Percentiles rank a stretch among this genome's conserved stretches.
Evolutionary conservation across 495 filamentous ascomycete species (phyloP).

Genomic region (Penicillium ochrochloron): DNA sequence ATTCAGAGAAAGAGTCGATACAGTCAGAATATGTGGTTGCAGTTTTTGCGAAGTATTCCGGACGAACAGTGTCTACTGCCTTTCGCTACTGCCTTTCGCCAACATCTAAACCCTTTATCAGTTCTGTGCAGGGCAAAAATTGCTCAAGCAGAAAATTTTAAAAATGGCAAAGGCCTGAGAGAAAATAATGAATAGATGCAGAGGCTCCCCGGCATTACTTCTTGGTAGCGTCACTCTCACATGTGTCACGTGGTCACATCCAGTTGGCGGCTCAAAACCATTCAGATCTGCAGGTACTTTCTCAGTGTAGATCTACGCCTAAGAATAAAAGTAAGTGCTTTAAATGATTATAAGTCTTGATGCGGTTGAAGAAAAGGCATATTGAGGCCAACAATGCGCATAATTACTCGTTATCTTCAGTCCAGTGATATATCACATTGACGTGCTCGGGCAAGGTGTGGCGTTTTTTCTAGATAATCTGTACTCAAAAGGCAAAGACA

Average conservation of each 20-base stretch:
- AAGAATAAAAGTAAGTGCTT: too few relatives aligned
- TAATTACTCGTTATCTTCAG: not conserved
- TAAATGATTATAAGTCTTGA: too few relatives aligned
- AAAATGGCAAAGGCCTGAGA: not conserved
- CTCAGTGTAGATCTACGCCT: too few relatives aligned
- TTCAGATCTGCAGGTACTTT: too few relatives aligned
- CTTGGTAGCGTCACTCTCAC: not conserved
- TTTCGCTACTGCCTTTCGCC: too few relatives aligned
- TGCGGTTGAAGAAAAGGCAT: not conserved
- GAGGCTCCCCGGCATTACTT: not conserved
- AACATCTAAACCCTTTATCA: too few relatives aligned
- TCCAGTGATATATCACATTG: not conserved
- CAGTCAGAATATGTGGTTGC: too few relatives aligned
- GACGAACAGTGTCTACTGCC: too few relatives aligned
- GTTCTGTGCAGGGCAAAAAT: too few relatives aligned
- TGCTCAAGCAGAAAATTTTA: not conserved
- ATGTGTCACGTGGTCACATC: not conserved
- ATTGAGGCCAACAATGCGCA: not conserved
- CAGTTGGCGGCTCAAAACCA: too few relatives aligned
- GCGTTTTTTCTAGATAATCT: not conserved
- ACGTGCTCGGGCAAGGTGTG: not conserved
- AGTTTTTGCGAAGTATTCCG: too few relatives aligned
- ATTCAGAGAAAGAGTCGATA: not conserved
- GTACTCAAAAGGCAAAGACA: not conserved
- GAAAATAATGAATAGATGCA: too few relatives aligned